Conservation (phyloP, 1,284 basidiomycete species). For the Leccinum subatratum region DNA sequence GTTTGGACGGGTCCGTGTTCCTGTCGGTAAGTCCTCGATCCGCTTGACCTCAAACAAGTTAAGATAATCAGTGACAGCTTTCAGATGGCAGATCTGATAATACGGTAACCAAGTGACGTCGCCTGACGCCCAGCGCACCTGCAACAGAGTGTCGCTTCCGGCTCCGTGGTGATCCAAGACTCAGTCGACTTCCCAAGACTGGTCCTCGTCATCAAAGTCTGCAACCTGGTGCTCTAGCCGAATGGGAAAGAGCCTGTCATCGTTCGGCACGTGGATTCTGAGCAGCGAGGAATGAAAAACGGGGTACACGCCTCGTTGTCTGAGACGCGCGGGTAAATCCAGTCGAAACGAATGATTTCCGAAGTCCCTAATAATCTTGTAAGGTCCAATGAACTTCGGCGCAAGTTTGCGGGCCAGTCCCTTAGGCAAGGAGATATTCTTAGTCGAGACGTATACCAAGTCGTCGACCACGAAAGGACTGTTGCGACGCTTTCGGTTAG, state of each 20-base stretch:
- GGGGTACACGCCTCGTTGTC: conserved; percentile 28
- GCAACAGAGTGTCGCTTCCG: background rate
- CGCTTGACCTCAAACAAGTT: too few relatives aligned
- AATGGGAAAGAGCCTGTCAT: conserved; percentile 30
- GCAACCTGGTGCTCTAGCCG: conserved; percentile 14
- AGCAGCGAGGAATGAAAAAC: conserved; percentile 33
- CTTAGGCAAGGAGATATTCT: conserved; percentile 33
- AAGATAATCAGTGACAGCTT: too few relatives aligned
- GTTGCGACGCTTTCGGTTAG: conserved; percentile 22
- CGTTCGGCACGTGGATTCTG: conserved; percentile 29
- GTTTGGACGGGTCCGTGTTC: too few relatives aligned
- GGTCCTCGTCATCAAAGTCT: conserved; percentile 7
- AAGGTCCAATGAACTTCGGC: conserved; percentile 36
- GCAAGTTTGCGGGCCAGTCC: conserved; percentile 30
- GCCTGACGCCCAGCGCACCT: background rate
- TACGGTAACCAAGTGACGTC: background rate
- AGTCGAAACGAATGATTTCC: conserved; percentile 28
- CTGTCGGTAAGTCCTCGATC: too few relatives aligned
- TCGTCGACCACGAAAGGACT: conserved; percentile 24
- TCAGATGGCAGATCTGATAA: background rate
- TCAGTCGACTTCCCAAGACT: background rate
- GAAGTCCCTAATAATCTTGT: conserved; percentile 25
- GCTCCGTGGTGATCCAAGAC: background rate
- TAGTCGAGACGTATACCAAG: conserved; percentile 35
- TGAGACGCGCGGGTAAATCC: conserved; percentile 27